Evolutionary conservation across 257 asterid genomes (phyloP), one percentile per base, ranked within the genome.

Genomic region (Henckelia pumila): DNA sequence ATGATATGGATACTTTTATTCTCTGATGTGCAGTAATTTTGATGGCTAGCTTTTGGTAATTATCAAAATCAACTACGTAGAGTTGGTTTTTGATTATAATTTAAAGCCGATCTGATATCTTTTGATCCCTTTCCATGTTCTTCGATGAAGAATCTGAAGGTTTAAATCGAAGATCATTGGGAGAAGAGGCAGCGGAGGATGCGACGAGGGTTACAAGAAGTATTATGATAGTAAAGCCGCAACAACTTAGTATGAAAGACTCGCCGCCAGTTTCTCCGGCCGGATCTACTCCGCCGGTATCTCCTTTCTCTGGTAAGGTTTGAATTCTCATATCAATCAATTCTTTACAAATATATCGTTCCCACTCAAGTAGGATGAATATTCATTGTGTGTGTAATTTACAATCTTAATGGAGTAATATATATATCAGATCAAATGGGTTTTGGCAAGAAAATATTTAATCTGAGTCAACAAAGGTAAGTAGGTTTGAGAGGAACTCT

Each of bases 241-340:
- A 83, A 58, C 87, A 53, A 28, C 2, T n/a, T n/a, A n/a, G n/a
- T n/a, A n/a, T n/a, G n/a, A 89, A 73, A 56, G 99, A 87, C 70
- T 90, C 97, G 68, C 96, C 96, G 55, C 98, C 98, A 59, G 84
- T 77, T 29, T 91, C 96, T 1, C 95, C 95, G 0, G 91, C 95
- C 63, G 93, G 89, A 8, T 73, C 94, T 30, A 86, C 99, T 0
- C 88, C 96, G 40, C 99, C 99, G 82, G 88, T 85, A 57, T 93
- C 99, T 67, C 97, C 99, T 66, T 93, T 90, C 57, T 78, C 89
- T n/a, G n/a, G n/a, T n/a, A n/a, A n/a, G n/a, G n/a, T n/a, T n/a
- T n/a, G n/a, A n/a, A n/a, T n/a, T n/a, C n/a, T n/a, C n/a, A n/a
- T n/a, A n/a, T n/a, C n/a, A n/a, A n/a, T n/a, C n/a, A n/a, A n/a